Evolutionary conservation across 352 stramenopile species (phyloP), one percentile per base, ranked within the genome.

Genomic region (Pythium aquatile): DNA sequence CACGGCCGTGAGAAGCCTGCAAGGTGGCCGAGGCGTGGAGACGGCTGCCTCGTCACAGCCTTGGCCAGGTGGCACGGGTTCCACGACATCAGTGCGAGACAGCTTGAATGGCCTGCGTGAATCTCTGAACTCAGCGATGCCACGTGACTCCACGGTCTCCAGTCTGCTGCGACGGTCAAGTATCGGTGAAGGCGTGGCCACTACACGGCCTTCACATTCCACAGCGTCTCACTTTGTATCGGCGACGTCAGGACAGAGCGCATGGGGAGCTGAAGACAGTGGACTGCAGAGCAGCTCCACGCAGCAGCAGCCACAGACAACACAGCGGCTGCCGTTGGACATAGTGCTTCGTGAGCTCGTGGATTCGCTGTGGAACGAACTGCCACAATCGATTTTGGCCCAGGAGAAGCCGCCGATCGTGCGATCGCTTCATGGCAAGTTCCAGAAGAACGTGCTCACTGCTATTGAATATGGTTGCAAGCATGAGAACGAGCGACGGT

Each of bases 381-480:
- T 71, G 51, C 65, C 65, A 1, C 49, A 52, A n/a, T 72, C 65
- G 20, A 48, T 68, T 11, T 7, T 53, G n/a, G 37, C 64, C 4
- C 42, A 68, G 10, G 55, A 61, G 20, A 60, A 58, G 17, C 59
- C 58, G 14, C 54, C 65, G 54, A 68, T 72, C 54, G 40, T 72
- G 29, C 33, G 44, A 16, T 54, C 54, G 13, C 55, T 72, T 2
- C 55, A 65, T 16, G 26, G 16, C 4, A 64, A 35, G 37, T 68
- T 68, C 47, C 58, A 67, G 20, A 35, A 13, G 5, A 17, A 55
- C 24, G 60, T 82, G n/a, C 32, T 88, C 1, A 32, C 70, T 24
- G 37, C 75, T 7, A 55, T 87, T 5, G 42, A 52, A 7, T 53
- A 55, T 24, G 55, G 73, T 28, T 70, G 65, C 6, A 76, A 83